A percentile compares a stretch with the other conserved stretches of the same genome.
These are phyloP conservation scores for Zychaea mexicana DNA, from an alignment of 371 early-diverging fungal genomes.

Conservation along the genomic window DNA sequence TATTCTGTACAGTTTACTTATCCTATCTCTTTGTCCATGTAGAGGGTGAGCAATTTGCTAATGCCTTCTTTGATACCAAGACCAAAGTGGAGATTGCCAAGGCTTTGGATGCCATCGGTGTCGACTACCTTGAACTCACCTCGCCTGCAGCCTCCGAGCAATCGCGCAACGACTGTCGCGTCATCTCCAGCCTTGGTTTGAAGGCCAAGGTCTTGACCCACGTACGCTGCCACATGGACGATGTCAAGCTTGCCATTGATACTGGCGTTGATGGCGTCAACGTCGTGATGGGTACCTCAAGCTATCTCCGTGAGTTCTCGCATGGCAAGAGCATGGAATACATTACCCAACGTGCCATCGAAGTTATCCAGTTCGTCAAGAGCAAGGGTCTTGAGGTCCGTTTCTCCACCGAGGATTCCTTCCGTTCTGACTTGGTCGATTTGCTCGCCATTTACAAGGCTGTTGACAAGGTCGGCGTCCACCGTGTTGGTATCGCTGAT, in stretches of 20 bases:
- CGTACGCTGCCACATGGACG: conserved; percentile 97
- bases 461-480: conserved; percentile 94
- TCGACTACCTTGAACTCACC: conserved; percentile 95
- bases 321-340: conserved; percentile 98
- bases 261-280: conserved; percentile 96
- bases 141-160: conserved; percentile 97
- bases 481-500: conserved; percentile 98
- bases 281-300: conserved; percentile 96
- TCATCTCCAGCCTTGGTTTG: conserved; percentile 88
- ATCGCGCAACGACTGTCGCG: conserved; percentile 87
- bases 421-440: conserved; percentile 95
- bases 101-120: conserved; percentile 94
- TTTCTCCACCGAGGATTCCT: conserved; percentile 97
- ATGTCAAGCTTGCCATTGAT: conserved; percentile 92
- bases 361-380: conserved; percentile 95
- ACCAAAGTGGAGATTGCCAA: conserved; percentile 97
- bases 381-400: conserved; percentile 94
- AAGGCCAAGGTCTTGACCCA: conserved; percentile 98
- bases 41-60: conserved; percentile 98
- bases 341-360: conserved; percentile 90
- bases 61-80: conserved; percentile 94
- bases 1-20: background rate
- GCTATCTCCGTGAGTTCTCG: conserved; percentile 91
- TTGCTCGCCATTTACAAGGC: conserved; percentile 90
- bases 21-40: background rate